Evolutionary conservation across 108 stramenopile species (phyloP).

Genomic region (Cyclotella cryptica): DNA sequence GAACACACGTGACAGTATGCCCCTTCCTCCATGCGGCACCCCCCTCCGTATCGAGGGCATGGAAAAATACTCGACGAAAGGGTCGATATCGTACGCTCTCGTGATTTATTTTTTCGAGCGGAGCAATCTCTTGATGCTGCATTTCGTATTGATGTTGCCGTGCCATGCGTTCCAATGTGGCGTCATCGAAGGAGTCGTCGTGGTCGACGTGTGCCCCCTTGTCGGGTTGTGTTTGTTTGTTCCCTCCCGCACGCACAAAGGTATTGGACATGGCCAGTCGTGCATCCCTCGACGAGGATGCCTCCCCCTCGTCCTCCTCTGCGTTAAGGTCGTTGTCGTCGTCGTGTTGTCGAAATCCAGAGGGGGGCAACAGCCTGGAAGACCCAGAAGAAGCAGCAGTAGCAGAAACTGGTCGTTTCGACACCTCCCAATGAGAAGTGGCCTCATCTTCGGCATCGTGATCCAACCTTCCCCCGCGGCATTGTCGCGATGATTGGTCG

Average conservation of each 20-base stretch:
- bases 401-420: no score
- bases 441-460: constrained; percentile 87
- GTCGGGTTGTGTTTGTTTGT: constrained; percentile 7
- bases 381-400: neutral
- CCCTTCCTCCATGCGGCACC: constrained; percentile 58
- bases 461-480: constrained; percentile 63
- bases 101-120: constrained; percentile 43
- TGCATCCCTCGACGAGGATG: constrained; percentile 3
- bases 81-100: constrained; percentile 23
- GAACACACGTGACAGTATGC: constrained; percentile 58
- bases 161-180: neutral
- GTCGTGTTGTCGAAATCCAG: neutral
- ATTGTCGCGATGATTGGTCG: neutral
- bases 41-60: constrained; percentile 18
- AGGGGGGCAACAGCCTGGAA: neutral
- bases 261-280: constrained; percentile 29
- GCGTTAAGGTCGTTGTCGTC: no score
- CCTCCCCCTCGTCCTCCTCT: neutral
- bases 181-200: constrained; percentile 27
- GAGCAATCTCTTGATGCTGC: constrained; percentile 48
- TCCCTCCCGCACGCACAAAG: constrained; percentile 42
- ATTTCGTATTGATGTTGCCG: neutral
- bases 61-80: constrained; percentile 41
- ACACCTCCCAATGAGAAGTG: constrained; percentile 71
- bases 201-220: constrained; percentile 9